These are phyloP conservation scores for Clitopilus hobsonii DNA, from an alignment of 768 basidiomycete species.

Conservation along the genomic window DNA sequence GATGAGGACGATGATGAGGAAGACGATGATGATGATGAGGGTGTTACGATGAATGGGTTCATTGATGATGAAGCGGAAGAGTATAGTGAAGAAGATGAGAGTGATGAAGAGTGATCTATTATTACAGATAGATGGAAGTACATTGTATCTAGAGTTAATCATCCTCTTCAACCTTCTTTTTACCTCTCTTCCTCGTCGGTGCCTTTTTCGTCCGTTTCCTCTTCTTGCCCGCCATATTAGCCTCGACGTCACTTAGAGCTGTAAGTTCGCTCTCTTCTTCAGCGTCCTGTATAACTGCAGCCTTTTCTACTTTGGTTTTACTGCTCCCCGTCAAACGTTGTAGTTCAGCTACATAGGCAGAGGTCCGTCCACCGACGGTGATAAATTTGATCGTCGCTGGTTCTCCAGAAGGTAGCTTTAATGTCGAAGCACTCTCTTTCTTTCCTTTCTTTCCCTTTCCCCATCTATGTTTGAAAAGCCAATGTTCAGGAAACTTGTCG, in stretches of 20 bases:
- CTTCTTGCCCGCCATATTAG: constrained; percentile 5
- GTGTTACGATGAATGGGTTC: constrained; percentile 42
- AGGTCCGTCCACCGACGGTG: constrained; percentile 74
- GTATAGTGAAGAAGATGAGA: constrained; percentile 43
- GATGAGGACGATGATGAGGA: constrained; percentile 40
- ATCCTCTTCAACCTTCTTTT: not conserved
- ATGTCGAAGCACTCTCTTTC: constrained; percentile 30
- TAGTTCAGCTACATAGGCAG: constrained; percentile 64
- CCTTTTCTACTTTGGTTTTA: not conserved
- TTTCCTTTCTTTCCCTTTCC: constrained; percentile 61
- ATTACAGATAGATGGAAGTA: not conserved
- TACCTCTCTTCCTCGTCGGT: not conserved
- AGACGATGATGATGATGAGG: constrained; percentile 41
- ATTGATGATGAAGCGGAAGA: constrained; percentile 64
- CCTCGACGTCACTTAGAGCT: constrained; percentile 16
- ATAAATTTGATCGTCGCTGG: constrained; percentile 72
- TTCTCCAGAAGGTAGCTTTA: constrained; percentile 57
- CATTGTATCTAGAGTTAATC: not conserved
- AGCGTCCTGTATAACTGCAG: constrained; percentile 2
- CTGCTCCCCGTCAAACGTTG: constrained; percentile 32
- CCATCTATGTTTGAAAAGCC: constrained; percentile 71
- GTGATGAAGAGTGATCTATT: constrained; percentile 27
- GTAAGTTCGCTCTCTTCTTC: constrained; percentile 16
- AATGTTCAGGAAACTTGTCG: constrained; percentile 57
- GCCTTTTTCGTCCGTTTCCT: constrained; percentile 8